Evolutionary conservation across 1,284 basidiomycete genomes (phyloP), one percentile per base, ranked within the genome.

Genomic region (Austropuccinia psidii): DNA sequence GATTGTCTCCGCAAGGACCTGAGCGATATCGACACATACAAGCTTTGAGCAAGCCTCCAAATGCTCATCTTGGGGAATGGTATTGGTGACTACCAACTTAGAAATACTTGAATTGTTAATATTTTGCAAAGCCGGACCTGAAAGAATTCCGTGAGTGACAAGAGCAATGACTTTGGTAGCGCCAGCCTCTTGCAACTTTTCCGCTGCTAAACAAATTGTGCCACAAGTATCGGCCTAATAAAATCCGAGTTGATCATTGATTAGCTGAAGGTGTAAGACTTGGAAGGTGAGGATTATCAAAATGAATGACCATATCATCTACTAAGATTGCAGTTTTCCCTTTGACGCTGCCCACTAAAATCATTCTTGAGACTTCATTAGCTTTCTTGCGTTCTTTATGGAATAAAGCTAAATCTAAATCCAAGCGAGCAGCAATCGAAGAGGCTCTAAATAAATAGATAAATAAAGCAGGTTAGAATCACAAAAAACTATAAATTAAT

Each of bases 371-470:
- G 24, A 99, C 95, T 79, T 98, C 93, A 83, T 98, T 98, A 47
- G 95, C 96, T 85, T 96, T 98, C 83, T 98, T 98, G 75, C 96
- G 89, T 83, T 99, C 96, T 82, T 99, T 99, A 87, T 99, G 96
- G 86, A 98, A 98, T 73, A 99, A 85, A 37, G 96, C 96, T 84
- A 99, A 98, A 81, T 98, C 96, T 77, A 98, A 90, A 62, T 95
- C 93, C 74, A 98, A 85, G 61, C 93, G 88, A 82, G 98, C 96
- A 19, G 96, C 96, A 77, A 99, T 94, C 37, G 93, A 93, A 13
- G 96, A 98, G 24, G 95, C 96, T 78, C 93, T 96, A 81, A 9
- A 65, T n/a, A 74, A n/a, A 45, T 45, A 11, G 43, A 45, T 45
- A 11, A n/a, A 45, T 45, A 11, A n/a, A 45, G 11, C 43, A n/a